phyloP scores from a whole-genome alignment of 2,329 filamentous ascomycete species.

The Sclerotinia minor region DNA sequence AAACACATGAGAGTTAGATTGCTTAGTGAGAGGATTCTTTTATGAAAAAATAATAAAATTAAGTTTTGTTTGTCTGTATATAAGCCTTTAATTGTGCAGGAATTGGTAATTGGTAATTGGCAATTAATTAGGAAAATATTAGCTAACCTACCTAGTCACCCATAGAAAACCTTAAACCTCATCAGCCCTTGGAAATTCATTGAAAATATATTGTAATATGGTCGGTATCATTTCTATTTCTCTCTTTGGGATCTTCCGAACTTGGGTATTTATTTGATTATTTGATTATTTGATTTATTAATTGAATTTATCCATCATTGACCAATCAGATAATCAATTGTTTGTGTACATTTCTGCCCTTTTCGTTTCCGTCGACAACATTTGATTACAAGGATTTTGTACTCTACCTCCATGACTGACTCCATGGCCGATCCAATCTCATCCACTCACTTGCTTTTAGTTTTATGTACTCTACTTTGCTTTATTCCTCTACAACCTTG shows the following conservation, averaged over 20 bases:
- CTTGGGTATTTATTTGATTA: background rate
- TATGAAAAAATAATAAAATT: background rate
- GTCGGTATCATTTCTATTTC: background rate
- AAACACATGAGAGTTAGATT: background rate
- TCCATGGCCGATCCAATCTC: background rate
- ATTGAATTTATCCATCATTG: background rate
- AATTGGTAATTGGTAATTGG: background rate
- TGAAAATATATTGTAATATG: too few relatives aligned
- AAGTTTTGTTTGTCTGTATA: background rate
- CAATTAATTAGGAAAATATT: background rate
- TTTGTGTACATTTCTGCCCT: too few relatives aligned
- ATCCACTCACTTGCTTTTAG: rapidly evolving
- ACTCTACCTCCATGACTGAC: background rate
- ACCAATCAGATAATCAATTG: background rate
- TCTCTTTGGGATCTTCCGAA: constrained; percentile 2
- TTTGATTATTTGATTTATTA: background rate
- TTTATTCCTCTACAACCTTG: background rate
- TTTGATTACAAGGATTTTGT: background rate
- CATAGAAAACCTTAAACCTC: too few relatives aligned
- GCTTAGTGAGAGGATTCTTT: background rate
- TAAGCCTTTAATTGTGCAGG: background rate
- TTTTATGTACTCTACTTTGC: background rate
- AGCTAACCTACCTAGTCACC: background rate
- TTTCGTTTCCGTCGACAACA: background rate
- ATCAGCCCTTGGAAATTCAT: too few relatives aligned